A percentile compares a stretch with the other conserved stretches of the same genome.
Evolutionary conservation across 306 rosid genomes (phyloP).

Genomic region (Hippophae gyantsensis): DNA sequence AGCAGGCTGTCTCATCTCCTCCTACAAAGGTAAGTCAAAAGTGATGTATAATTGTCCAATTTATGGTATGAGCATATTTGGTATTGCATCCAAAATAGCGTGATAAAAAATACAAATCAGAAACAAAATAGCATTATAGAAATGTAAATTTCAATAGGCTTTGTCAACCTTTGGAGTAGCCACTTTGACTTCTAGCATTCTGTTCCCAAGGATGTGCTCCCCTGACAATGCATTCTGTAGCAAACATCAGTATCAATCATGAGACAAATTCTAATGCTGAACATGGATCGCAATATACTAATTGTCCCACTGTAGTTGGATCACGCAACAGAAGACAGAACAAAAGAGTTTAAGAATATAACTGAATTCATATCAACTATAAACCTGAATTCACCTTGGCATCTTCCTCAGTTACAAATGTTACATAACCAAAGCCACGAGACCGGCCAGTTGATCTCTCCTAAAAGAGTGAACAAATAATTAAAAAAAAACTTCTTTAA

Average conservation of each 20-base stretch:
- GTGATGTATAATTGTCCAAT: conserved; percentile 6
- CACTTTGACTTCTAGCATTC: conserved; percentile 94
- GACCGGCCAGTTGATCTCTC: conserved; percentile 90
- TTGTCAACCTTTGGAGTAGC: conserved; percentile 86
- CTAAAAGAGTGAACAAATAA: conserved; percentile 24
- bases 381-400: conserved; percentile 51
- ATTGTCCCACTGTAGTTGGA: not conserved
- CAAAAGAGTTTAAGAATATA: not conserved
- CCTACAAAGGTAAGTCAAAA: conserved; percentile 33
- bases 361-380: not conserved
- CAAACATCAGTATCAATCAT: conserved; percentile 10
- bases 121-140: not conserved
- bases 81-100: no score
- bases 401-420: conserved; percentile 79
- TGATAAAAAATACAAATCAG: not conserved
- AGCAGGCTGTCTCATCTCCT: conserved; percentile 88
- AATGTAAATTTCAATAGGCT: not conserved
- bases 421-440: conserved; percentile 97
- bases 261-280: not conserved
- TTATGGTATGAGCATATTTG: not conserved
- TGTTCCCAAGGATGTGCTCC: conserved; percentile 82
- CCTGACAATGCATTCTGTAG: conserved; percentile 58
- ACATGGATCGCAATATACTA: not conserved
- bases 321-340: not conserved
- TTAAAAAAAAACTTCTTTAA: not conserved